Conservation (phyloP, 2,329 filamentous ascomycete species). For the Aspergillus awamori region DNA sequence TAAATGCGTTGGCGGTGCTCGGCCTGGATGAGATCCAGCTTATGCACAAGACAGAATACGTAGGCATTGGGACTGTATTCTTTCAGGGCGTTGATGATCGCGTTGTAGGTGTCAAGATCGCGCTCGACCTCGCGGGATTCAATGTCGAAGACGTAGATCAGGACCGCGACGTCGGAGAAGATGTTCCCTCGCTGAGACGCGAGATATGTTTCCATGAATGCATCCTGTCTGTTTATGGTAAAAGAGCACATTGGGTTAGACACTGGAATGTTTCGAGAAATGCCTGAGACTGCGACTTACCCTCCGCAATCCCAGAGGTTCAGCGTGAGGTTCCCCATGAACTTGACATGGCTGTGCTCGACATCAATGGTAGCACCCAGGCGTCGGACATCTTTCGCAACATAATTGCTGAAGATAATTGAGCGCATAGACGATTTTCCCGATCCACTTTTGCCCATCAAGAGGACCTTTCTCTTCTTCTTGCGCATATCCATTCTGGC, state of each 20-base stretch:
- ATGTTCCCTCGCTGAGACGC: slow-evolving; percentile 94
- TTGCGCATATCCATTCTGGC: slow-evolving; percentile 49
- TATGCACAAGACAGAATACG: slow-evolving; percentile 95
- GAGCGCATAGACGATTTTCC: slow-evolving; percentile 98
- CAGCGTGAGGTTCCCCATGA: slow-evolving; percentile 94
- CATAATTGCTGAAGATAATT: slow-evolving; percentile 99
- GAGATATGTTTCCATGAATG: slow-evolving; percentile 98
- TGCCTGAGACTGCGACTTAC: slow-evolving; percentile 47
- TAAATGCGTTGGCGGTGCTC: slow-evolving; percentile 79
- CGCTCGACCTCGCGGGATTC: slow-evolving; percentile 92
- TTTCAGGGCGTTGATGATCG: slow-evolving; percentile 83
- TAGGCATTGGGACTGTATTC: slow-evolving; percentile 81
- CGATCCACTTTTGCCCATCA: slow-evolving; percentile 95
- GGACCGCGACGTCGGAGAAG: slow-evolving; percentile 92
- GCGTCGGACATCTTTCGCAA: slow-evolving; percentile 89
- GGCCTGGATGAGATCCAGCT: slow-evolving; percentile 92
- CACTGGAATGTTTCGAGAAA: not conserved
- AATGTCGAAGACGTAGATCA: slow-evolving; percentile 99
- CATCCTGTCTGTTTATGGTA: slow-evolving; percentile 72
- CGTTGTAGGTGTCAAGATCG: slow-evolving; percentile 88
- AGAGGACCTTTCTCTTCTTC: slow-evolving; percentile 83
- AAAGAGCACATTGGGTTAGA: not conserved
- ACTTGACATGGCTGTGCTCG: slow-evolving; percentile 97
- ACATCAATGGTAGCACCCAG: slow-evolving; percentile 97
- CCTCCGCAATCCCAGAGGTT: slow-evolving; percentile 99